Percentiles rank a stretch among this genome's conserved stretches.
These are phyloP conservation scores for Melastoma candidum DNA, from an alignment of 441 rosid species.

Conservation along the genomic window DNA sequence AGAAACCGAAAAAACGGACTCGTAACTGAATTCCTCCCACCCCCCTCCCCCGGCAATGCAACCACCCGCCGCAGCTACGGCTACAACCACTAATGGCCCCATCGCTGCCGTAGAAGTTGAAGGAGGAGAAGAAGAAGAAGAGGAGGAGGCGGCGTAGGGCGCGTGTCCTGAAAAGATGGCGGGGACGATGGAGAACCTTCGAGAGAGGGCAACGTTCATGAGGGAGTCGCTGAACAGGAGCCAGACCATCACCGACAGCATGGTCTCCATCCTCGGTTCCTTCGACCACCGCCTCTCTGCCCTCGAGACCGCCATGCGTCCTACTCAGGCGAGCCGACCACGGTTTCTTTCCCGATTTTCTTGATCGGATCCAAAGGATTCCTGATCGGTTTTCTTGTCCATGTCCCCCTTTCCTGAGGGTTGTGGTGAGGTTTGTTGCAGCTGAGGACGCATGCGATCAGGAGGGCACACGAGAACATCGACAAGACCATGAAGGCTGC, in stretches of 20 bases:
- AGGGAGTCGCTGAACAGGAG: constrained; percentile 70
- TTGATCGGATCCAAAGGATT: not conserved
- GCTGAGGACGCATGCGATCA: constrained; percentile 89
- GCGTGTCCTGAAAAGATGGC: constrained; percentile 17
- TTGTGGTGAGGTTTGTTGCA: constrained; percentile 9
- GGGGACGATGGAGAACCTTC: constrained; percentile 57
- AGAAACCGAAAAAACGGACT: too few species aligned
- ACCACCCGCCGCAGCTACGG: too few species aligned
- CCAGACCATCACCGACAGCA: constrained; percentile 78
- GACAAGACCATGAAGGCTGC: constrained; percentile 73
- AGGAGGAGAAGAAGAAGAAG: too few species aligned
- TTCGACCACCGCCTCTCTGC: constrained; percentile 96
- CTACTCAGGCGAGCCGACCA: constrained; percentile 44
- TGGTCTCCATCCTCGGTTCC: constrained; percentile 92
- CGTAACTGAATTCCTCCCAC: too few species aligned
- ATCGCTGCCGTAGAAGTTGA: too few species aligned
- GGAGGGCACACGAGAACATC: constrained; percentile 85
- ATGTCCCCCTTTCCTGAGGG: too few species aligned
- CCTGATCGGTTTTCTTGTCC: not conserved
- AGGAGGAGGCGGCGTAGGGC: too few species aligned
- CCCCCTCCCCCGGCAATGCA: too few species aligned
- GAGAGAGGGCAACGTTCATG: constrained; percentile 51
- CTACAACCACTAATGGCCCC: too few species aligned
- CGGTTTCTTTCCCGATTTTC: not conserved
- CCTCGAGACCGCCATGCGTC: constrained; percentile 97